Evolutionary conservation across 2,329 filamentous ascomycete species (phyloP).

Genomic region (Raffaelea albimanens): DNA sequence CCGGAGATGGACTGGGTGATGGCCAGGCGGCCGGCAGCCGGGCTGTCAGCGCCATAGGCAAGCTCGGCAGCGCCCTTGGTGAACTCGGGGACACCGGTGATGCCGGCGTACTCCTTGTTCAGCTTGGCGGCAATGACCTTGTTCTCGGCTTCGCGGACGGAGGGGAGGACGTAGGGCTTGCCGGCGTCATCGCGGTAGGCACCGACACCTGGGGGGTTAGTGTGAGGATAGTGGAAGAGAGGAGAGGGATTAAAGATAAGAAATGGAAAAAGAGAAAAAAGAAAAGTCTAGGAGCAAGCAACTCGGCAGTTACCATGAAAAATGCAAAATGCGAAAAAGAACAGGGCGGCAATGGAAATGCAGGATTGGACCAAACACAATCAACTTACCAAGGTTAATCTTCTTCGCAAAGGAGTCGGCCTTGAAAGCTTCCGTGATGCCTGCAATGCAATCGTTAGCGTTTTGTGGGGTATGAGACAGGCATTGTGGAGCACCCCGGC

Average conservation of each 20-base stretch:
- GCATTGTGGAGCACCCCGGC: too few species aligned
- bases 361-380: too few species aligned
- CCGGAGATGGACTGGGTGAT: conserved; percentile 98
- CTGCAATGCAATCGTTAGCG: conserved; percentile 25
- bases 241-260: too few species aligned
- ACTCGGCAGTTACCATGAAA: too few species aligned
- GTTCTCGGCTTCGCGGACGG: conserved; percentile 80
- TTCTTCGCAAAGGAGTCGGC: conserved; percentile 87
- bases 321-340: too few species aligned
- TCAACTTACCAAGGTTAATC: conserved; percentile 86
- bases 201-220: conserved; percentile 59
- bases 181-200: conserved; percentile 97
- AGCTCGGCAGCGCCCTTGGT: conserved; percentile 84
- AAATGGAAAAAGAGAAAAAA: conserved; percentile 7
- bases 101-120: conserved; percentile 97
- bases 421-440: conserved; percentile 98
- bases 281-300: too few species aligned
- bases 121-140: conserved; percentile 67
- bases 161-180: conserved; percentile 96
- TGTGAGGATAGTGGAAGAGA: conserved; percentile 5
- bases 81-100: conserved; percentile 92
- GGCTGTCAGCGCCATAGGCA: conserved; percentile 73
- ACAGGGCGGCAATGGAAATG: too few species aligned
- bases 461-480: not conserved
- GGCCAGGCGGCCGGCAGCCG: conserved; percentile 68